A percentile compares a stretch with the other conserved stretches of the same genome.
These are phyloP conservation scores for Aspergillus funiculosus DNA, from an alignment of 495 filamentous ascomycete genomes.

Conservation along the genomic window DNA sequence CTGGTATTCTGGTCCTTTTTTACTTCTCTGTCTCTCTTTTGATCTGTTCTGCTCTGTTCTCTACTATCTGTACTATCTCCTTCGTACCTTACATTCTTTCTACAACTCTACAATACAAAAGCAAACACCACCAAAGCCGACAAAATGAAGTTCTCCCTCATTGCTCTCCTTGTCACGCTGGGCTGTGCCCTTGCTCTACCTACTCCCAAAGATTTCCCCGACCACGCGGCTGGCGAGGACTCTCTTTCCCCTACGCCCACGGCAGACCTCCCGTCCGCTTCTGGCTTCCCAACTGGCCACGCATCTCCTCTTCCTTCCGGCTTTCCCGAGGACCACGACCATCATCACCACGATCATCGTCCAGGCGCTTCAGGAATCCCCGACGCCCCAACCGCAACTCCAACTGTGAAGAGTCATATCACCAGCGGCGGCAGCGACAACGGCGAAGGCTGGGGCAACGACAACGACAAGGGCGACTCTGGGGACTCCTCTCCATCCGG, in stretches of 20 bases:
- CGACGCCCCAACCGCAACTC: not conserved
- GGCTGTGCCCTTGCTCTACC: constrained; percentile 20
- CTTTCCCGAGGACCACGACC: no score
- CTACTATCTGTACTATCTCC: not conserved
- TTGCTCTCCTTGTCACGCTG: constrained; percentile 14
- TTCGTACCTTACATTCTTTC: constrained; percentile 2
- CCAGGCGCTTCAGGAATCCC: not conserved
- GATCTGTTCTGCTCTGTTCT: not conserved
- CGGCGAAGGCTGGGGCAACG: not conserved
- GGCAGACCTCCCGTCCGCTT: not conserved
- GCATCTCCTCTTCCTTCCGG: not conserved
- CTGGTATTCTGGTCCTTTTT: constrained; percentile 13
- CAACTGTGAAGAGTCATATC: constrained; percentile 3
- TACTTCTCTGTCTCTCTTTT: not conserved
- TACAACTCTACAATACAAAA: no score
- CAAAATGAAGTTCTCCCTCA: constrained; percentile 19
- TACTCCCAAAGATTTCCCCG: constrained; percentile 3
- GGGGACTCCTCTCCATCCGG: constrained; percentile 4
- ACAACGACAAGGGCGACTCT: not conserved
- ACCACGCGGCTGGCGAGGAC: not conserved
- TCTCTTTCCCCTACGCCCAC: constrained; percentile 2
- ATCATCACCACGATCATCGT: no score
- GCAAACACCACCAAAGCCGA: no score
- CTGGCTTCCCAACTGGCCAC: not conserved
- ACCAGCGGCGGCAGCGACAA: not conserved